Percentiles rank a stretch among this genome's conserved stretches.
These are phyloP conservation scores for Spencermartinsiella europaea DNA, from an alignment of 805 yeast genomes.

Conservation along the genomic window DNA sequence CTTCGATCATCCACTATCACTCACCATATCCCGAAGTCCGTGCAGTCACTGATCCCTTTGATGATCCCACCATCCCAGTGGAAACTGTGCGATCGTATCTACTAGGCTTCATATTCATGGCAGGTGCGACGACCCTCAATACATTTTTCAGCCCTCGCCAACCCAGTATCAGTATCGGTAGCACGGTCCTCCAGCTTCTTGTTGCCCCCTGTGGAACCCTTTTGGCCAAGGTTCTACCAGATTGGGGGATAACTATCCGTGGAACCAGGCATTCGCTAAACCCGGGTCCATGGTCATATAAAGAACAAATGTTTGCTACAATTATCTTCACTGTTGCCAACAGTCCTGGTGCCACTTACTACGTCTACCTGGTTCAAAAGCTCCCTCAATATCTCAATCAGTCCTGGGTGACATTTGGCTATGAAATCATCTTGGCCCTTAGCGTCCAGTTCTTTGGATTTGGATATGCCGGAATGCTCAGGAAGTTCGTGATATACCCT, in stretches of 20 bases:
- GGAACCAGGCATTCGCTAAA: constrained; percentile 41
- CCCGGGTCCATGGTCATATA: too few relatives aligned
- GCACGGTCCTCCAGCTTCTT: constrained; percentile 39
- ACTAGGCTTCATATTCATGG: constrained; percentile 43
- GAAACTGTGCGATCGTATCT: constrained; percentile 47
- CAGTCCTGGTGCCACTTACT: constrained; percentile 8
- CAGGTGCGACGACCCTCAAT: constrained; percentile 38
- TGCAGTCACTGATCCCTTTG: constrained; percentile 47
- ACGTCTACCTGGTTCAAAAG: constrained; percentile 15
- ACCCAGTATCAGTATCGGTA: constrained; percentile 42
- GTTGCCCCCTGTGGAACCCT: constrained; percentile 53
- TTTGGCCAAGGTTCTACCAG: constrained; percentile 40
- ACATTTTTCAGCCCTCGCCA: too few relatives aligned
- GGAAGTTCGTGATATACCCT: constrained; percentile 43
- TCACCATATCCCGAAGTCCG: constrained; percentile 57
- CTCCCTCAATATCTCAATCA: constrained; percentile 10
- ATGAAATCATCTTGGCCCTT: constrained; percentile 41
- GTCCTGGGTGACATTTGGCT: constrained; percentile 36
- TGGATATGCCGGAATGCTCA: constrained; percentile 52
- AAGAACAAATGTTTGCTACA: constrained; percentile 61
- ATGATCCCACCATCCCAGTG: constrained; percentile 40
- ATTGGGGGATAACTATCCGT: constrained; percentile 36
- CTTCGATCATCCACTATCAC: constrained; percentile 35
- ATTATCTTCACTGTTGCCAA: constrained; percentile 4
- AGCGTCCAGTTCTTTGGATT: constrained; percentile 51